Conservation (phyloP, 345 rosid species). For the Hibiscus syriacus region DNA sequence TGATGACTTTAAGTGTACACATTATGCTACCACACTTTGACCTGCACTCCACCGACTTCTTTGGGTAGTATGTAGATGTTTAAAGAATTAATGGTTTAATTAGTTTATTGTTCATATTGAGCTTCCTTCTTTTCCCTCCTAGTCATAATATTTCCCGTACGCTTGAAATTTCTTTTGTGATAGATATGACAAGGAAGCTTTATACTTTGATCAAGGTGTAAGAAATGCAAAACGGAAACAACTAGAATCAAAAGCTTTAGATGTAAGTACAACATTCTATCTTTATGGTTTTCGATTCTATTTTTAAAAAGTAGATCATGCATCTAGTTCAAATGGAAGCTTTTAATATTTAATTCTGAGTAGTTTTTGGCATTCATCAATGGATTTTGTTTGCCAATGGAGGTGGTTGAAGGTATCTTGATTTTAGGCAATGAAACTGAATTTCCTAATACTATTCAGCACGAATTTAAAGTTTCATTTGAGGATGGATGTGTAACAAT, state of each 20-base stretch:
- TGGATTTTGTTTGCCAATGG: background rate
- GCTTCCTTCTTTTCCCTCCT: background rate
- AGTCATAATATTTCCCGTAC: slow-evolving; percentile 13
- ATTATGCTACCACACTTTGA: background rate
- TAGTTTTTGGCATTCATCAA: background rate
- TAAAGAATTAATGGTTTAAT: background rate
- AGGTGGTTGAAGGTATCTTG: background rate
- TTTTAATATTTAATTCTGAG: background rate
- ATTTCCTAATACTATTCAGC: background rate
- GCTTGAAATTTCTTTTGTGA: slow-evolving; percentile 7
- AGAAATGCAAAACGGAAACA: slow-evolving; percentile 47
- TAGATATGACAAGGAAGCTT: slow-evolving; percentile 58
- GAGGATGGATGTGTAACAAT: background rate
- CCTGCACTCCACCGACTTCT: background rate
- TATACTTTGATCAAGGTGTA: slow-evolving; percentile 73
- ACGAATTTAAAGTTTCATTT: background rate
- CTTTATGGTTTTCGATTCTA: background rate
- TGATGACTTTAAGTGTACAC: background rate
- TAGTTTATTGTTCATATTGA: background rate
- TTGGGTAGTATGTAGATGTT: background rate
- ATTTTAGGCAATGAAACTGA: background rate
- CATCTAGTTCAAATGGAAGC: slow-evolving; percentile 4
- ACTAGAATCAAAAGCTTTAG: slow-evolving; percentile 52
- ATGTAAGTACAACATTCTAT: slow-evolving; percentile 34
- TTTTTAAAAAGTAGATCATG: background rate